phyloP scores from a whole-genome alignment of 495 filamentous ascomycete genomes.

The Hypoxylon fuscum region DNA sequence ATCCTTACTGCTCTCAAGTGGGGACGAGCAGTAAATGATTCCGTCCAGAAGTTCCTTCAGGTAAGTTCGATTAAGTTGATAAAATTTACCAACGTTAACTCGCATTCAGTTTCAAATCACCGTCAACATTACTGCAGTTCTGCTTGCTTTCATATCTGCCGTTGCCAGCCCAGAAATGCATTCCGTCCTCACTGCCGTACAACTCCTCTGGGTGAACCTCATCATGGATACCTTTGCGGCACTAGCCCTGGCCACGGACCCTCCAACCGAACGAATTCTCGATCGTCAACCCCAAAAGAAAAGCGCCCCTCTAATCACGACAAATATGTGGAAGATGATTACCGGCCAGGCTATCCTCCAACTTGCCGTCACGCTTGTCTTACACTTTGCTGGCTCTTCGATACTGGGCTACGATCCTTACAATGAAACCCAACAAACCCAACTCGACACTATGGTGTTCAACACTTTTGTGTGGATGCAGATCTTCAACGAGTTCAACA shows the following conservation, averaged over 20 bases:
- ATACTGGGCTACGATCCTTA: conserved; percentile 67
- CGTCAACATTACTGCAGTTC: conserved; percentile 87
- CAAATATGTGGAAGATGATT: conserved; percentile 96
- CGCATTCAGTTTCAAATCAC: conserved; percentile 84
- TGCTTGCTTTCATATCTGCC: conserved; percentile 84
- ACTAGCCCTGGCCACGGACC: conserved; percentile 89
- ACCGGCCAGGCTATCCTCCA: conserved; percentile 86
- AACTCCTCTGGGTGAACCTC: conserved; percentile 90
- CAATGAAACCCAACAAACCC: conserved; percentile 42
- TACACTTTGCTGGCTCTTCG: conserved; percentile 74
- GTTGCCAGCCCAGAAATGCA: conserved; percentile 70
- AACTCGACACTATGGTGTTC: conserved; percentile 79
- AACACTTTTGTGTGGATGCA: conserved; percentile 97
- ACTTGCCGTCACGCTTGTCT: conserved; percentile 77
- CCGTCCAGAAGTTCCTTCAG: conserved; percentile 90
- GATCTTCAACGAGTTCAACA: conserved; percentile 89
- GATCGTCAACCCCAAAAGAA: conserved; percentile 80
- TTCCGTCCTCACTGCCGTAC: conserved; percentile 83
- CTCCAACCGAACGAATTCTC: conserved; percentile 73
- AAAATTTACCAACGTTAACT: conserved; percentile 27
- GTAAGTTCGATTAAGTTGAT: conserved; percentile 45
- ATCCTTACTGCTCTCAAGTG: conserved; percentile 89
- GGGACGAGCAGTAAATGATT: conserved; percentile 89
- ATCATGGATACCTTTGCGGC: conserved; percentile 97
- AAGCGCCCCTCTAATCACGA: conserved; percentile 76